Percentiles rank a stretch among this genome's conserved stretches.
phyloP scores from a whole-genome alignment of 306 rosid species.

The Chamaecrista fasciculata region DNA sequence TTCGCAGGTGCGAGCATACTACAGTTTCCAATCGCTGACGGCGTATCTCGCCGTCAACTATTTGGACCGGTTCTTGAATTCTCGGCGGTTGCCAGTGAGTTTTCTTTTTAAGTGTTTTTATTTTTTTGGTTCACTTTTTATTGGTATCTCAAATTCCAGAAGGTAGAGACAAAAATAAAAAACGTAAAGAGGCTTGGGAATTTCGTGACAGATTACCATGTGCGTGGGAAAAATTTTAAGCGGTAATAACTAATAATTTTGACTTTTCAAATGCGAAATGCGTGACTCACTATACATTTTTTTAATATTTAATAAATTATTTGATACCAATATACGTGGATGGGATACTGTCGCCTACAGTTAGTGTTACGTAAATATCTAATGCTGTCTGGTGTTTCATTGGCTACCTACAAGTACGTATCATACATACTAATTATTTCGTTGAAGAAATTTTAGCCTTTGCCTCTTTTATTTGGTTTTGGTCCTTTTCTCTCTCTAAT shows the following conservation, averaged over 20 bases:
- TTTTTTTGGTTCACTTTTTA: background rate
- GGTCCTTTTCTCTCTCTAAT: slow-evolving; percentile 1
- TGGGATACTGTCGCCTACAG: slow-evolving; percentile 13
- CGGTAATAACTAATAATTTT: slow-evolving; percentile 44
- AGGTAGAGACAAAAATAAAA: background rate
- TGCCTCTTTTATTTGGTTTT: background rate
- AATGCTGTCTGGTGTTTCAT: background rate
- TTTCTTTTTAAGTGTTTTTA: background rate
- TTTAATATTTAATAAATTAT: slow-evolving; percentile 11
- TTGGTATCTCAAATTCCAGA: slow-evolving; percentile 10
- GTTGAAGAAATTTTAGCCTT: slow-evolving; percentile 1
- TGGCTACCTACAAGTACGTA: slow-evolving; percentile 20
- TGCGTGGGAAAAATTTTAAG: slow-evolving; percentile 8
- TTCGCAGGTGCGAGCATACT: slow-evolving; percentile 68
- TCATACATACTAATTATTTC: slow-evolving; percentile 8
- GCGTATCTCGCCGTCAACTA: slow-evolving; percentile 94
- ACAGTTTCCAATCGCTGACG: slow-evolving; percentile 85
- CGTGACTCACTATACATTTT: background rate
- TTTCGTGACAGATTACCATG: slow-evolving; percentile 9
- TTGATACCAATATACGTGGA: background rate
- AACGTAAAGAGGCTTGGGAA: background rate
- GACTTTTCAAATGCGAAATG: slow-evolving; percentile 48
- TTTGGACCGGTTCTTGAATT: slow-evolving; percentile 83
- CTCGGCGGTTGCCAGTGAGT: slow-evolving; percentile 83
- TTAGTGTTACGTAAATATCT: background rate